Base-by-base conservation (phyloP, 257 asterid species). In the Solanum dulcamara region DNA sequence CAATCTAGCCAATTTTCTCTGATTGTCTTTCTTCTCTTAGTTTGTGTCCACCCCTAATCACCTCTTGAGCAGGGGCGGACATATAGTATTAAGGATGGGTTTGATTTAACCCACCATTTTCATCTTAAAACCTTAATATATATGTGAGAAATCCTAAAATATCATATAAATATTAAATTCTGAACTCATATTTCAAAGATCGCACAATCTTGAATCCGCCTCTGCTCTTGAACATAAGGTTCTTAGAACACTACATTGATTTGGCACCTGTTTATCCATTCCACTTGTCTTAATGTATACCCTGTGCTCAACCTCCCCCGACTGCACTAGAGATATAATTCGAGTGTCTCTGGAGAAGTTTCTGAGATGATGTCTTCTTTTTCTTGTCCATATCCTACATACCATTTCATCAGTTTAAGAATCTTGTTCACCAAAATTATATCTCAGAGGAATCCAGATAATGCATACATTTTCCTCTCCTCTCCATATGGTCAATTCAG, bases 341-440 rank as follows among this genome's bases (percentile, higher is more conserved):
- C 82, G 0, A 72, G 20, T 5, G 30, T 11, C 81, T 14, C 62
- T 28, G 74, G 53, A 85, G 88, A 86, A 46, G 87, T 88, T 40
- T 18, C 88, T 35, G 91, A 86, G 84, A 91, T 22, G 90, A 77
- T 86, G 1, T 70, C 32, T 89, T 86, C 88, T 90, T 84, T 64
- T 51, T 81, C 28, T 35, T 37, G 50, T 70, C 30, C 80, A 70
- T 70, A 37, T 70, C 80, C 80, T 70, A 38, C 17, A 37, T 1
- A 37, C 51, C 51, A 70, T 37, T 70, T 70, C 67, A 59, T 51
- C 44, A 67, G 85, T 77, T 62, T n/a, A n/a, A n/a, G n/a, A n/a
- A n/a, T n/a, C n/a, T n/a, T n/a, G n/a, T n/a, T n/a, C 88, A 85
- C 33, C 67, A 18, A 64, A 67, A 38, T 46, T 35, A 50, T 40